These are phyloP conservation scores for Curvularia sp. DNA, from an alignment of 2,329 filamentous ascomycete species.

Conservation along the genomic window DNA sequence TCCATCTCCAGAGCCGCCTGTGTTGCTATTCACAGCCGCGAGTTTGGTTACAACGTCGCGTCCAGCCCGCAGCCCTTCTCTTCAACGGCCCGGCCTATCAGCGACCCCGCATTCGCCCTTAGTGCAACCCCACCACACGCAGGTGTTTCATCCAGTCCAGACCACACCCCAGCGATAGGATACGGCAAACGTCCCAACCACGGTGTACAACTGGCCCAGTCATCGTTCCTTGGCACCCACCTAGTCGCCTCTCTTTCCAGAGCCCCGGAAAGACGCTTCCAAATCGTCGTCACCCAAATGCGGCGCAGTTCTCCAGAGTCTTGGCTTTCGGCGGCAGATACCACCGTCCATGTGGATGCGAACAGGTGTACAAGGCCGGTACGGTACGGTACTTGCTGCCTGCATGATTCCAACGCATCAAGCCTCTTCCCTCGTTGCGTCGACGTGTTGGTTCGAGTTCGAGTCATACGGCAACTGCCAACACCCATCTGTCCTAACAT, in stretches of 20 bases:
- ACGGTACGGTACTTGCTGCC: background rate
- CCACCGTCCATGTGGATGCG: background rate
- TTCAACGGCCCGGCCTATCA: background rate
- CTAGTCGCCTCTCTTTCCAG: background rate
- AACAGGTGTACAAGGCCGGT: too few relatives aligned
- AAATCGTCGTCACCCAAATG: background rate
- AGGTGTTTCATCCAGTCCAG: constrained; percentile 6
- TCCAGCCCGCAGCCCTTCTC: background rate
- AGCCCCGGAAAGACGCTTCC: background rate
- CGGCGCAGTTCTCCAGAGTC: background rate
- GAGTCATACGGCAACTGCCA: background rate
- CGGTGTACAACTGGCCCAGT: background rate
- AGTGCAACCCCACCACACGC: background rate
- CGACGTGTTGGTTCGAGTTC: background rate
- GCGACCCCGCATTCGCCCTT: background rate
- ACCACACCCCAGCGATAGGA: background rate
- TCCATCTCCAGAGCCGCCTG: background rate
- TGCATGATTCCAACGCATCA: background rate
- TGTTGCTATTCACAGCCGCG: background rate
- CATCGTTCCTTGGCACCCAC: constrained; percentile 8
- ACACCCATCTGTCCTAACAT: background rate
- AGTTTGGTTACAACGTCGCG: background rate
- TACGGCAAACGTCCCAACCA: background rate
- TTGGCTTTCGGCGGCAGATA: background rate
- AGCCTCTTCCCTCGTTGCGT: background rate